phyloP scores from a whole-genome alignment of 2,329 filamentous ascomycete genomes.

The Dactylellina sp. region DNA sequence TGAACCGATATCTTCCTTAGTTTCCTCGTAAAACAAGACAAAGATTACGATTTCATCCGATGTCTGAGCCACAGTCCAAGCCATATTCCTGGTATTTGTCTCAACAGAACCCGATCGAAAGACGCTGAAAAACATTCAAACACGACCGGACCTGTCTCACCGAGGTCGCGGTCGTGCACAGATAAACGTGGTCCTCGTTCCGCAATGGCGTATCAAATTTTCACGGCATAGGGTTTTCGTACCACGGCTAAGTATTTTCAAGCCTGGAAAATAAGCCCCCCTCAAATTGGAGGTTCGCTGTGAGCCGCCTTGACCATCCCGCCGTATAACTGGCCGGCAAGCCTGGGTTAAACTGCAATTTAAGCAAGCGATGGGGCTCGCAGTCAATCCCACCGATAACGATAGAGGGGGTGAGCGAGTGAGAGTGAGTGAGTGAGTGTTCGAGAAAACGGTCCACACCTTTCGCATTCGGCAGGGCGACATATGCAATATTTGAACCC shows the following conservation, averaged over 20 bases:
- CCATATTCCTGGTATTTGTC: not conserved
- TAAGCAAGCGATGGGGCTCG: conserved; percentile 42
- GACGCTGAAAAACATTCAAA: not conserved
- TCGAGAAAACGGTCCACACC: conserved; percentile 17
- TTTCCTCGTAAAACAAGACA: conserved; percentile 16
- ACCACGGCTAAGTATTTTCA: conserved; percentile 35
- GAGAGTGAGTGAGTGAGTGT: conserved; percentile 1
- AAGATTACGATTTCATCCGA: conserved; percentile 54
- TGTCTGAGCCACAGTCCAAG: conserved; percentile 37
- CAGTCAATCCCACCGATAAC: conserved; percentile 25
- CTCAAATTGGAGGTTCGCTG: conserved; percentile 12
- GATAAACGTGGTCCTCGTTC: conserved; percentile 33
- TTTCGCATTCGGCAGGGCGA: conserved; percentile 11
- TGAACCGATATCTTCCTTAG: conserved; percentile 15
- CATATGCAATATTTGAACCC: conserved; percentile 28
- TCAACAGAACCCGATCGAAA: not conserved
- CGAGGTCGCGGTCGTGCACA: conserved; percentile 35
- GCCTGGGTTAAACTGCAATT: conserved; percentile 27
- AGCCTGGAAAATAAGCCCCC: conserved; percentile 17
- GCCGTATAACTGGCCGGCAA: conserved; percentile 1
- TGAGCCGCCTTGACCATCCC: conserved; percentile 15
- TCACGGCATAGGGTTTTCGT: conserved; percentile 42
- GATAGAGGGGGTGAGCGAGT: conserved; percentile 22
- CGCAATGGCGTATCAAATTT: conserved; percentile 32
- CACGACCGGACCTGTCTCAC: conserved; percentile 26